Evolutionary conservation across 83 land plant genomes (phyloP), one percentile per base, ranked within the genome.

Genomic region (Picea abies): DNA sequence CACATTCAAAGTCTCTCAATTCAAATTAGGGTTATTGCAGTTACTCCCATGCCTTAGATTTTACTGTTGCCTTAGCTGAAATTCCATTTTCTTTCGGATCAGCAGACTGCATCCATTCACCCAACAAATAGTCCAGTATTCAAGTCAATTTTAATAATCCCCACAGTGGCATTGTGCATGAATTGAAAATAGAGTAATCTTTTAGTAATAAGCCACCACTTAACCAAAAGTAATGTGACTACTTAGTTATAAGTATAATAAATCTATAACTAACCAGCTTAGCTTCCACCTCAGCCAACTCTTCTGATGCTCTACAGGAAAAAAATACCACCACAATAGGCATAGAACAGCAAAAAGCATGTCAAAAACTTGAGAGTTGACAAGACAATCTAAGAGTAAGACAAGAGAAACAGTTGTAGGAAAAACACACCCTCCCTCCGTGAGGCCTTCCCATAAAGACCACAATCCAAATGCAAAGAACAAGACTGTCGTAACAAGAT

Each of bases 211-310:
- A 12, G 79, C 23, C 32, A 39, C 41, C 69, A 47, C 12, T 15
- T n/a, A 35, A 64, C 26, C 20, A 39, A 65, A 63, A 20, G 14
- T 23, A 37, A 60, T 4, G 60, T 71, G 65, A 17, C 56, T 52
- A 17, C 56, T 52, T 47, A 32, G 32, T 22, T 63, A 80, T 63
- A 22, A 79, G 65, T 52, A n/a, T 29, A 37, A 25, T 52, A 70
- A 35, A 68, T 22, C 56, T 25, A 62, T n/a, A 17, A 85, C 94
- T 32, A 58, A 94, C 96, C 94, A 94, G 84, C 84, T 96, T 85
- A 71, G 92, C 94, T 91, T 97, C 99, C 83, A 97, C 98, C 87
- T 97, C 99, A 65, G 92, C 94, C 82, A 97, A 78, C 81, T 97
- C 99, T 79, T 95, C 94, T 25, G 92, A 84, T 12, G 89, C 98